phyloP scores from a whole-genome alignment of 768 basidiomycete genomes.

The Lentinula detonsa region DNA sequence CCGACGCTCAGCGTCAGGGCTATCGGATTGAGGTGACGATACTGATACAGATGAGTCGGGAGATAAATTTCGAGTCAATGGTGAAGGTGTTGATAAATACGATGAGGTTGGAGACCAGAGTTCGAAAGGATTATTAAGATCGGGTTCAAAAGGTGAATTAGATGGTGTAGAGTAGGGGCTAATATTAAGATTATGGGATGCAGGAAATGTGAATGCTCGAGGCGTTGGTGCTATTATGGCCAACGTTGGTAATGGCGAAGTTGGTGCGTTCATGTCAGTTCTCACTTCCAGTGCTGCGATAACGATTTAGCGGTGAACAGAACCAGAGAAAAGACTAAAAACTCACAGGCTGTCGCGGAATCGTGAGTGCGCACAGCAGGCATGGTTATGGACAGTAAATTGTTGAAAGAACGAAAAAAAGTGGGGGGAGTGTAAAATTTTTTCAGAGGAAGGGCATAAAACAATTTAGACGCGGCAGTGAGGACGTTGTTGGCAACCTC shows the following conservation, averaged over 20 bases:
- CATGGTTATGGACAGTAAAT: slow-evolving; percentile 42
- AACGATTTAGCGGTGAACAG: slow-evolving; percentile 2
- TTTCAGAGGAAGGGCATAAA: slow-evolving; percentile 16
- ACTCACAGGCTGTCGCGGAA: slow-evolving; percentile 47
- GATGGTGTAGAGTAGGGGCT: slow-evolving; percentile 63
- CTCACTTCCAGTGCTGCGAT: slow-evolving; percentile 66
- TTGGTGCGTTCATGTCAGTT: slow-evolving; percentile 38
- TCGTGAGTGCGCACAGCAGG: slow-evolving; percentile 76
- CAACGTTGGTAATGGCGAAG: slow-evolving; percentile 40
- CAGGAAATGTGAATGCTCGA: slow-evolving; percentile 66
- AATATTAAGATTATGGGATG: slow-evolving; percentile 54
- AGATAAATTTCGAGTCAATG: slow-evolving; percentile 33
- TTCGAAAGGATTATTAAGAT: slow-evolving; percentile 47
- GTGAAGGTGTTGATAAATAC: slow-evolving; percentile 26
- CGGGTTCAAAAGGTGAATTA: slow-evolving; percentile 70
- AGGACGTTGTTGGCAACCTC: slow-evolving; percentile 23
- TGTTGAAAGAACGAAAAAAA: slow-evolving; percentile 11
- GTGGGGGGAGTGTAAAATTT: slow-evolving; percentile 17
- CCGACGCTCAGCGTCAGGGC: slow-evolving; percentile 44
- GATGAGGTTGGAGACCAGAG: slow-evolving; percentile 30
- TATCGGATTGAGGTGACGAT: slow-evolving; percentile 24
- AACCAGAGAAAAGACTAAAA: not conserved
- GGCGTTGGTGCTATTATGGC: slow-evolving; percentile 66
- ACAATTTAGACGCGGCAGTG: slow-evolving; percentile 23
- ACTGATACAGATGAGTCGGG: slow-evolving; percentile 37